phyloP scores from a whole-genome alignment of 2,329 filamentous ascomycete genomes.

The Myriosclerotinia scirpicola region DNA sequence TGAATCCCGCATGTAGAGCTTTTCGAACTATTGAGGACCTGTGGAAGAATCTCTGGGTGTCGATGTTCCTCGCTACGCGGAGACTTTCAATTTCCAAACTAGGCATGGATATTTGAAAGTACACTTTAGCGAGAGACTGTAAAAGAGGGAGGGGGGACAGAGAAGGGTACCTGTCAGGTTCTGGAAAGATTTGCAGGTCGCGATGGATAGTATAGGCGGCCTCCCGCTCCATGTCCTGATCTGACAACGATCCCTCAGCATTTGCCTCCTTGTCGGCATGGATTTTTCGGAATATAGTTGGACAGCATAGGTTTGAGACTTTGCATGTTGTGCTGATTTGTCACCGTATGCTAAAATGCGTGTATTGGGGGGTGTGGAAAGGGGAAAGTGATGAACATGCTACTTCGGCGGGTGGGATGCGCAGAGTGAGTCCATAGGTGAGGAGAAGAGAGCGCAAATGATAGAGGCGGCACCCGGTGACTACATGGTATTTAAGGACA shows the following conservation, averaged over 20 bases:
- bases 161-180: slow-evolving; percentile 33
- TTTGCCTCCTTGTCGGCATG: neutral
- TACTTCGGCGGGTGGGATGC: slow-evolving; percentile 4
- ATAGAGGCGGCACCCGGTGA: neutral
- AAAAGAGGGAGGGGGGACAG: too few relatives aligned
- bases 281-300: slow-evolving; percentile 18
- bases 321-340: slow-evolving; percentile 36
- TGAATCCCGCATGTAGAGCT: too few relatives aligned
- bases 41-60: too few relatives aligned
- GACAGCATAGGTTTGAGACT: neutral
- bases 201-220: slow-evolving; percentile 45
- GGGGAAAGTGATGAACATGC: neutral
- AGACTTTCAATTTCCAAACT: too few relatives aligned
- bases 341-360: neutral
- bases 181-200: slow-evolving; percentile 40
- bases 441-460: slow-evolving; percentile 2
- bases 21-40: too few relatives aligned
- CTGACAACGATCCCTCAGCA: neutral
- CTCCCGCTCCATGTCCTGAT: neutral
- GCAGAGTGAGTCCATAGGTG: neutral
- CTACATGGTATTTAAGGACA: neutral
- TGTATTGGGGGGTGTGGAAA: slow-evolving; percentile 11
- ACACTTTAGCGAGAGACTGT: too few relatives aligned
- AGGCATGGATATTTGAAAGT: too few relatives aligned
- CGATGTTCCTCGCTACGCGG: too few relatives aligned